These are phyloP conservation scores for Saturnispora besseyi DNA, from an alignment of 805 yeast species.

Conservation along the genomic window DNA sequence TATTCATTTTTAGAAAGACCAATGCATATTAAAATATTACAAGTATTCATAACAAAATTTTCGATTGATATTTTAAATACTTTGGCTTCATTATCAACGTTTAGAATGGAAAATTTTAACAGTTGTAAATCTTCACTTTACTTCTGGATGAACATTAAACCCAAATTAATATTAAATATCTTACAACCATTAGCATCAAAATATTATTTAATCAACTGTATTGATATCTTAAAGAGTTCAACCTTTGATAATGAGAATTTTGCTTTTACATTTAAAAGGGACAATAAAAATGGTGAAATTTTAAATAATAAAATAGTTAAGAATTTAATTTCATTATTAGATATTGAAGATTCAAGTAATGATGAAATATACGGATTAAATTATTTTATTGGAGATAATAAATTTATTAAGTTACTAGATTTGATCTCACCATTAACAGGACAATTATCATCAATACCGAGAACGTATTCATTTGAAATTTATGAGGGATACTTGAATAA, in stretches of 20 bases:
- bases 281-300: constrained; percentile 2
- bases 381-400: constrained; percentile 43
- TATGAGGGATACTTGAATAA: constrained; percentile 15
- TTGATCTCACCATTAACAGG: constrained; percentile 30
- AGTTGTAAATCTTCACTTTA: constrained; percentile 14
- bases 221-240: constrained; percentile 45
- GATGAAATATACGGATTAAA: constrained; percentile 43
- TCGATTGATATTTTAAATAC: constrained; percentile 51
- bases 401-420: constrained; percentile 34
- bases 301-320: constrained; percentile 11
- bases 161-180: constrained; percentile 30
- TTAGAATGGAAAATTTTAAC: constrained; percentile 14
- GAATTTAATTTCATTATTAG: constrained; percentile 19
- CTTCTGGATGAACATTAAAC: constrained; percentile 26
- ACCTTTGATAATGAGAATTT: constrained; percentile 26
- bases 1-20: constrained; percentile 25
- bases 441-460: constrained; percentile 14
- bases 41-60: constrained; percentile 41
- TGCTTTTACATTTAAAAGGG: constrained; percentile 19
- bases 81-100: constrained; percentile 25
- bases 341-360: constrained; percentile 25
- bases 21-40: constrained; percentile 39
- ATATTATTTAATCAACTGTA: constrained; percentile 40
- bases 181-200: constrained; percentile 46
- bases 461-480: constrained; percentile 23